These are phyloP conservation scores for Neofusicoccum parvum DNA, from an alignment of 2,329 filamentous ascomycete genomes.

Conservation along the genomic window DNA sequence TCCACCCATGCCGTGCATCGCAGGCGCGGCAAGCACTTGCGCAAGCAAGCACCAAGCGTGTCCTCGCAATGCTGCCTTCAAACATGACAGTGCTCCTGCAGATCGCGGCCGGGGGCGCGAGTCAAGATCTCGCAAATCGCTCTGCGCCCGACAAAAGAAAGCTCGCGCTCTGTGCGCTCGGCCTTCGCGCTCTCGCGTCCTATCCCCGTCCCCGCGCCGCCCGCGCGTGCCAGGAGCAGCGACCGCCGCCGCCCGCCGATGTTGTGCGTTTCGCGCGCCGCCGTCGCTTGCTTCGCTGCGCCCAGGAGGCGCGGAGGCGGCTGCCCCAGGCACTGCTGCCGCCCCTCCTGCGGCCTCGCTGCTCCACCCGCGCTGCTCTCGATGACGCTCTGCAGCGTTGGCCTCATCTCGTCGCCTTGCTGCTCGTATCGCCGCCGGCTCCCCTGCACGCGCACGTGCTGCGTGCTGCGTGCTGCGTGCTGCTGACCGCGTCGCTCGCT, in stretches of 20 bases:
- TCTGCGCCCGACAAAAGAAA: neutral
- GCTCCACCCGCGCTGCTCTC: neutral
- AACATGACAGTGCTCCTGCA: constrained; percentile 10
- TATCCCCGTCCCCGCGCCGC: neutral
- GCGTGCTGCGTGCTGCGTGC: neutral
- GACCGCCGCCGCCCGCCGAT: neutral
- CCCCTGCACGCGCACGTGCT: constrained; percentile 7
- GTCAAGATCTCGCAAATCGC: constrained; percentile 7
- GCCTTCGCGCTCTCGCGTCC: neutral
- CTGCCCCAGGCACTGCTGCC: neutral
- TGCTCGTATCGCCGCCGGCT: neutral
- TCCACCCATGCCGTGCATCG: neutral
- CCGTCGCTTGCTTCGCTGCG: neutral
- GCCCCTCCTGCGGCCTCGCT: neutral
- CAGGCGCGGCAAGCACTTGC: neutral
- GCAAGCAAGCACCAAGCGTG: too few species aligned
- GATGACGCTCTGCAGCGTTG: constrained; percentile 7
- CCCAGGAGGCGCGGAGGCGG: too few species aligned
- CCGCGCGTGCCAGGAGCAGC: neutral
- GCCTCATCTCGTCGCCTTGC: neutral
- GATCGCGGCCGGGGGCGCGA: constrained; percentile 7
- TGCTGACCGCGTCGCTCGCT: constrained; percentile 15
- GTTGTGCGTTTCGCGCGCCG: constrained; percentile 1
- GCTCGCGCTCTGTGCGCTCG: neutral
- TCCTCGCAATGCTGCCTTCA: neutral